Percentiles rank a stretch among this genome's conserved stretches.
These are phyloP conservation scores for Xenoacremonium recifei DNA, from an alignment of 2,329 filamentous ascomycete genomes.

Conservation along the genomic window DNA sequence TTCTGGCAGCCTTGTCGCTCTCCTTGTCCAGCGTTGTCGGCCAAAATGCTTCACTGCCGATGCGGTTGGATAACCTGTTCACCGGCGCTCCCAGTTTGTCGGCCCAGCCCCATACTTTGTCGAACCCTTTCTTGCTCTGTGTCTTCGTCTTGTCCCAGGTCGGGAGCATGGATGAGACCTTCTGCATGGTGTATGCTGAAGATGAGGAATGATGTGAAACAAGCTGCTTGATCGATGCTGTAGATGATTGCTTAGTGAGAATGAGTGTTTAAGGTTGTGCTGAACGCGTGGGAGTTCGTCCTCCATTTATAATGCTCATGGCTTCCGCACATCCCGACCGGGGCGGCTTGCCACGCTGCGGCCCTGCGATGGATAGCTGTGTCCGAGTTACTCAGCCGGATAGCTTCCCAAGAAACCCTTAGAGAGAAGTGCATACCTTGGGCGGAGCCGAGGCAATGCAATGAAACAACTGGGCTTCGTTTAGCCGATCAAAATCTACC, in stretches of 20 bases:
- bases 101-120: constrained; percentile 63
- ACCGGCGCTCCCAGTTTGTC: constrained; percentile 65
- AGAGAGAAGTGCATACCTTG: too few species aligned
- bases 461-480: too few species aligned
- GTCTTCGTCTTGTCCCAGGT: constrained; percentile 56
- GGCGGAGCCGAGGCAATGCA: too few species aligned
- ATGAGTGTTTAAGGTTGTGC: background rate
- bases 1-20: constrained; percentile 83
- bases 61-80: constrained; percentile 75
- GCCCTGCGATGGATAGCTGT: too few species aligned
- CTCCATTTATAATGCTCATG: background rate
- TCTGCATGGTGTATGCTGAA: constrained; percentile 36
- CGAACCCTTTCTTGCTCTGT: constrained; percentile 64
- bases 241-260: background rate
- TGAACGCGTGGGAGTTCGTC: background rate
- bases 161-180: constrained; percentile 31
- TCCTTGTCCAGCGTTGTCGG: constrained; percentile 83
- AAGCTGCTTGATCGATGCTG: background rate
- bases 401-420: too few species aligned
- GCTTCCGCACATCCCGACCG: constrained; percentile 1
- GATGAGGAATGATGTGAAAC: too few species aligned
- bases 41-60: constrained; percentile 81
- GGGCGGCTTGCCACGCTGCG: too few species aligned
- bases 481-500: too few species aligned
- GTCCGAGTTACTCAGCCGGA: too few species aligned